Conservation (phyloP, 164 flowering plant species). For the Taxillus chinensis region DNA sequence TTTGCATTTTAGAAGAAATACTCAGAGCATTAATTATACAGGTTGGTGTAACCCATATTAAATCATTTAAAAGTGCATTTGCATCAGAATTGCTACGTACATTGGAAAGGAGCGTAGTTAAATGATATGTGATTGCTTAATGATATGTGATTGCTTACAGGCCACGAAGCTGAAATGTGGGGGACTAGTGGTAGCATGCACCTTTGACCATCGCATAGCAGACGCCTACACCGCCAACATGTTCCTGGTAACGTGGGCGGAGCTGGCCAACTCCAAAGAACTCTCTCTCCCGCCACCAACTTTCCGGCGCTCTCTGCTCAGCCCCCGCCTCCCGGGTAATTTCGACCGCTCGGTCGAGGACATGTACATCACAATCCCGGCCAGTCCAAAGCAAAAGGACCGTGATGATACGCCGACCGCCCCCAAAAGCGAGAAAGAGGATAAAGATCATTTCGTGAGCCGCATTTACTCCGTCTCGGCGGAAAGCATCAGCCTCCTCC, state of each 20-base stretch:
- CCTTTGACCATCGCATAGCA: constrained; percentile 47
- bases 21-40: too few relatives aligned
- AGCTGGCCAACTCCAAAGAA: constrained; percentile 18
- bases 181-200: constrained; percentile 38
- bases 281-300: constrained; percentile 26
- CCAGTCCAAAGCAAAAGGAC: neutral
- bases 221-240: constrained; percentile 53
- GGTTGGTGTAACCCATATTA: too few relatives aligned
- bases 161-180: constrained; percentile 42
- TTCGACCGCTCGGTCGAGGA: constrained; percentile 18
- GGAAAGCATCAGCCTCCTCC: constrained; percentile 19
- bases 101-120: too few relatives aligned
- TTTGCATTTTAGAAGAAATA: too few relatives aligned
- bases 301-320: constrained; percentile 16
- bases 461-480: constrained; percentile 31
- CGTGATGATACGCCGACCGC: constrained; percentile 6
- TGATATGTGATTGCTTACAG: constrained; percentile 11
- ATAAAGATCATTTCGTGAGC: constrained; percentile 17
- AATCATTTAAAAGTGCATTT: too few relatives aligned
- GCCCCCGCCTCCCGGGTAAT: constrained; percentile 15
- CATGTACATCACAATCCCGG: constrained; percentile 24
- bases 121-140: too few relatives aligned
- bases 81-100: too few relatives aligned
- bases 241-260: constrained; percentile 45
- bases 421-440: neutral